Conservation (phyloP, 1,139 yeast genomes). For the Spencermartinsiella ligniputridi region DNA sequence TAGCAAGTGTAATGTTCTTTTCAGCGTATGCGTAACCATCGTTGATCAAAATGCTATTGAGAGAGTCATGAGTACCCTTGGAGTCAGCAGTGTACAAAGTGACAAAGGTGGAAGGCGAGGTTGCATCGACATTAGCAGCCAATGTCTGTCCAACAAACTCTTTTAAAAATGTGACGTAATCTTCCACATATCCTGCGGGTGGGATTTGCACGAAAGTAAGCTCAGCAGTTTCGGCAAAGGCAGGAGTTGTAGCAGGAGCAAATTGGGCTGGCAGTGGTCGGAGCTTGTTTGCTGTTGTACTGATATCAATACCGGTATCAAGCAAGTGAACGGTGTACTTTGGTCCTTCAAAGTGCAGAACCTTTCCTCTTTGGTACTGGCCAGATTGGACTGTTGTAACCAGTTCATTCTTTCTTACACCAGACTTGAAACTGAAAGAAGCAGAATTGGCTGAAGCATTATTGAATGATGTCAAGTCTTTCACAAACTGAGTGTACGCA, state of each 20-base stretch:
- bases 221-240: slow-evolving; percentile 55
- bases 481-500: slow-evolving; percentile 22
- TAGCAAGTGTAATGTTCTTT: slow-evolving; percentile 37
- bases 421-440: slow-evolving; percentile 24
- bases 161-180: slow-evolving; percentile 54
- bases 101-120: slow-evolving; percentile 43
- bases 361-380: slow-evolving; percentile 58
- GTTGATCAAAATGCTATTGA: slow-evolving; percentile 57
- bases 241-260: slow-evolving; percentile 40
- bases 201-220: slow-evolving; percentile 60
- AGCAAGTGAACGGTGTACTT: slow-evolving; percentile 54
- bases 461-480: slow-evolving; percentile 38
- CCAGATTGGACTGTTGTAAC: slow-evolving; percentile 57
- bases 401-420: slow-evolving; percentile 54
- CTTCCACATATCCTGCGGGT: slow-evolving; percentile 56
- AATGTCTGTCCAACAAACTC: slow-evolving; percentile 54
- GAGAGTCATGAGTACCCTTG: slow-evolving; percentile 53
- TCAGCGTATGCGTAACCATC: slow-evolving; percentile 67
- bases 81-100: slow-evolving; percentile 60
- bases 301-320: slow-evolving; percentile 61
- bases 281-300: slow-evolving; percentile 44
- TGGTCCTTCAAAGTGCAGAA: slow-evolving; percentile 48
- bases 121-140: slow-evolving; percentile 48
- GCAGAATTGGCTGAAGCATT: slow-evolving; percentile 40
- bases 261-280: slow-evolving; percentile 55